Evolutionary conservation across 768 basidiomycete genomes (phyloP).

Genomic region (Neoboletus brunneissimus): DNA sequence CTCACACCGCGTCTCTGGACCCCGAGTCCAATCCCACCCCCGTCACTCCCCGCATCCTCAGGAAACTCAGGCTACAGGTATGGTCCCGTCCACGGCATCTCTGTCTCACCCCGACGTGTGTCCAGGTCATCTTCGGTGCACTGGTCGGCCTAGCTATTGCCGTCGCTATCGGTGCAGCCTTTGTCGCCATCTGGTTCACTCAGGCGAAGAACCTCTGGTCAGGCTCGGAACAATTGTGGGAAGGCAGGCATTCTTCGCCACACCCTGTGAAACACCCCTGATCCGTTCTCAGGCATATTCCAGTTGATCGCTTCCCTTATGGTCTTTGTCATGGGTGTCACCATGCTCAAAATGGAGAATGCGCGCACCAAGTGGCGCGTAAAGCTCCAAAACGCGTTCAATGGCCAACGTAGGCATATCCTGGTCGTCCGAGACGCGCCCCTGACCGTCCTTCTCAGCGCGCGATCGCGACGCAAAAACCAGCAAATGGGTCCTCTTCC

Average conservation of each 20-base stretch:
- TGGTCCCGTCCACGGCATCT: background rate
- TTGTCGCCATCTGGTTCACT: constrained; percentile 95
- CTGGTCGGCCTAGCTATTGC: constrained; percentile 74
- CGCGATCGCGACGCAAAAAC: constrained; percentile 48
- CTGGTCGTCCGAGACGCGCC: background rate
- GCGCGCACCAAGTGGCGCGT: constrained; percentile 93
- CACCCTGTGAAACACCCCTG: background rate
- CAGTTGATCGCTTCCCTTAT: constrained; percentile 69
- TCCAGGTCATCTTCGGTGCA: constrained; percentile 75
- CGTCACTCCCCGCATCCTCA: too few relatives aligned
- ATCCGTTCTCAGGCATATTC: constrained; percentile 51
- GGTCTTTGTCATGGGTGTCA: constrained; percentile 91
- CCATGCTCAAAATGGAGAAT: constrained; percentile 94
- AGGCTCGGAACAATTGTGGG: constrained; percentile 87
- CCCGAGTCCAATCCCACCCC: too few relatives aligned
- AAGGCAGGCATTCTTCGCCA: constrained; percentile 49
- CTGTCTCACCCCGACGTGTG: background rate
- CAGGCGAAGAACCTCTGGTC: constrained; percentile 81
- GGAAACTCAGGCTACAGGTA: constrained; percentile 68
- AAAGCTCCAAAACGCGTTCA: constrained; percentile 81
- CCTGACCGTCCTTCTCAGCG: constrained; percentile 24
- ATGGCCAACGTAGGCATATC: constrained; percentile 44
- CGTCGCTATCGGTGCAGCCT: constrained; percentile 82
- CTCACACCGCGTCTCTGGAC: too few relatives aligned
- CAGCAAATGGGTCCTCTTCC: constrained; percentile 84